Evolutionary conservation across 1,284 basidiomycete genomes (phyloP), one percentile per base, ranked within the genome.

Genomic region (Salmacisia buchloeana): DNA sequence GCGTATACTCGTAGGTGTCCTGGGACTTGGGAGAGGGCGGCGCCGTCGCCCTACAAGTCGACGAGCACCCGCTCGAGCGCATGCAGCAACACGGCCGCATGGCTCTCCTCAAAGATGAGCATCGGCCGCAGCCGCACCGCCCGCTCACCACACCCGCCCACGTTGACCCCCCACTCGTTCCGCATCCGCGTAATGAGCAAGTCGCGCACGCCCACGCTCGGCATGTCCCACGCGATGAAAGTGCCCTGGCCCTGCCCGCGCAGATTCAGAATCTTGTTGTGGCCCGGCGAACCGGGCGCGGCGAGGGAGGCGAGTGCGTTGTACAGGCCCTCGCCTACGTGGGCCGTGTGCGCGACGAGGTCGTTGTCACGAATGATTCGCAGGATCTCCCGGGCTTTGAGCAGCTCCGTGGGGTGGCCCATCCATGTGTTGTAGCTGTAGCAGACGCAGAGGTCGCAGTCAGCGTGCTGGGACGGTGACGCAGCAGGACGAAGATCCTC

Each of bases 331-430:
- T 76, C 71, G 45, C 83, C 83, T 33, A 82, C 78, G 12, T 69
- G 36, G 41, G 75, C 74, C 15, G 81, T 82, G 68, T 81, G 77
- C 35, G 76, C 49, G 36, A 83, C 78, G 38, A 83, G 79, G 38
- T 73, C 62, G 73, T 83, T 65, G 36, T 76, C 59, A 43, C 80
- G 60, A 69, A 85, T 84, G 58, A 82, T 70, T 39, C 80, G 70
- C 73, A 85, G 82, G 67, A 84, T 82, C 67, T 81, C 79, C 52
- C 81, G 75, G 0, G 84, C 83, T 76, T 85, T 83, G 49, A 85
- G 72, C 0, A 83, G 81, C 61, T 83, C 80, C 57, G 83, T 82
- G 6, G 84, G 84, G 70, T 84, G 81, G 35, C 82, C 82, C 73
- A 77, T 70, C 76, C 78, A 81, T 3, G 76, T 80, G 66, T 78